Conservation (phyloP, 345 rosid species). For the Nephelium lappaceum region DNA sequence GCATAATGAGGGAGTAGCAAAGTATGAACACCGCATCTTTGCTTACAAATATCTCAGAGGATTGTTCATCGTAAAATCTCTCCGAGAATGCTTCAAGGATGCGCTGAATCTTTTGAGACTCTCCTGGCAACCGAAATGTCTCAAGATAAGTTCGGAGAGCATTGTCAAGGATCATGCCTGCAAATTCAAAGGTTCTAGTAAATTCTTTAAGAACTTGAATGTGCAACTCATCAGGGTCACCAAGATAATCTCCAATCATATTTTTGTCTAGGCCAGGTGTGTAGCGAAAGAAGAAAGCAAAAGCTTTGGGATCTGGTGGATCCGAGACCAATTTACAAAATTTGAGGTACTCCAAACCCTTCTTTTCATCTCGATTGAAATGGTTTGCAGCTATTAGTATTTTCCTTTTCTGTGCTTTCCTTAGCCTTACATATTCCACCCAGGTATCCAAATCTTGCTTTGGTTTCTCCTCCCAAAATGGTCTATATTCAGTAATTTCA, state of each 20-base stretch:
- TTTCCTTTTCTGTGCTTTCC: conserved; percentile 82
- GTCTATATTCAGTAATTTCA: conserved; percentile 61
- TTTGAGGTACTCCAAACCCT: conserved; percentile 82
- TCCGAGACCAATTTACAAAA: conserved; percentile 59
- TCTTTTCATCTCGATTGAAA: conserved; percentile 78
- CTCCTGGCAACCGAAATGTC: conserved; percentile 85
- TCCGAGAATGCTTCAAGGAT: conserved; percentile 84
- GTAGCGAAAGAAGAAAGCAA: conserved; percentile 73
- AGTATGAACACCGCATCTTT: conserved; percentile 76
- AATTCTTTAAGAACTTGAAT: conserved; percentile 74
- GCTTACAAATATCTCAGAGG: conserved; percentile 64
- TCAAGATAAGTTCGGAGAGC: conserved; percentile 80
- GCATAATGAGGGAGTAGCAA: conserved; percentile 93
- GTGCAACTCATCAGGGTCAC: conserved; percentile 85
- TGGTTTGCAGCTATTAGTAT: conserved; percentile 69
- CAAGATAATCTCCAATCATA: conserved; percentile 82
- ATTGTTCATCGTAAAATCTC: conserved; percentile 66
- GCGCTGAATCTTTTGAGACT: conserved; percentile 86
- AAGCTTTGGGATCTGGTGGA: conserved; percentile 66
- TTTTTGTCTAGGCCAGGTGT: conserved; percentile 72
- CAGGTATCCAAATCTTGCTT: conserved; percentile 60
- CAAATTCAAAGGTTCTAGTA: conserved; percentile 69
- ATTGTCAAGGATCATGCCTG: conserved; percentile 80
- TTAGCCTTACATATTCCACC: conserved; percentile 62
- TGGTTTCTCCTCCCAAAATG: conserved; percentile 74